These are phyloP conservation scores for Pseudocercospora ulei DNA, from an alignment of 2,329 filamentous ascomycete genomes.

Conservation along the genomic window DNA sequence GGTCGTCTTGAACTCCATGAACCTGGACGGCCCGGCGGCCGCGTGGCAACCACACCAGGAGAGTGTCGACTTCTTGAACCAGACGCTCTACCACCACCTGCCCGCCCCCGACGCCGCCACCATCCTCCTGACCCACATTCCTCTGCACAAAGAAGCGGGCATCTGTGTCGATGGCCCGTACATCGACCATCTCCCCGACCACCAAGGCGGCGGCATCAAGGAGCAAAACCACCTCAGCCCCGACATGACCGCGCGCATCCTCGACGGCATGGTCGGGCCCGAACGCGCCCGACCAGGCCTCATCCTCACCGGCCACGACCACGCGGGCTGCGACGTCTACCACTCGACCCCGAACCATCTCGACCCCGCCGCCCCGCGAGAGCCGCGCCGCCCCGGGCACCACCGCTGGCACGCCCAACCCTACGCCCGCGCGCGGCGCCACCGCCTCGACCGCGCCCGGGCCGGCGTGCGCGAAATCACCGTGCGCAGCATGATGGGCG, in stretches of 20 bases:
- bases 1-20: slow-evolving; percentile 83
- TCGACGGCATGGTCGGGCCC: slow-evolving; percentile 76
- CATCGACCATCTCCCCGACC: slow-evolving; percentile 66
- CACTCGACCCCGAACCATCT: slow-evolving; percentile 42
- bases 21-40: slow-evolving; percentile 74
- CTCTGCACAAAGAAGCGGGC: slow-evolving; percentile 71
- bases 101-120: slow-evolving; percentile 46
- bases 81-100: slow-evolving; percentile 16
- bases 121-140: slow-evolving; percentile 82
- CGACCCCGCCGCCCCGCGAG: slow-evolving; percentile 2
- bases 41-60: slow-evolving; percentile 58
- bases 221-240: slow-evolving; percentile 86
- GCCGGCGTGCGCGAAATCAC: slow-evolving; percentile 78
- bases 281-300: slow-evolving; percentile 62
- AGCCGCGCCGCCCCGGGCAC: slow-evolving; percentile 5
- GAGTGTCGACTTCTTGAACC: slow-evolving; percentile 57
- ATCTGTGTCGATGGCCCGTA: slow-evolving; percentile 75
- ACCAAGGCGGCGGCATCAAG: slow-evolving; percentile 56
- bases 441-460: slow-evolving; percentile 9
- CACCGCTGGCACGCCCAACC: slow-evolving; percentile 22
- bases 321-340: slow-evolving; percentile 82
- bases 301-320: slow-evolving; percentile 87
- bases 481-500: slow-evolving; percentile 96
- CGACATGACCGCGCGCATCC: slow-evolving; percentile 57
- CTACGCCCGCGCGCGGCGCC: slow-evolving; percentile 14